Evolutionary conservation across 768 basidiomycete species (phyloP).

Genomic region (Tylopilus sp.): DNA sequence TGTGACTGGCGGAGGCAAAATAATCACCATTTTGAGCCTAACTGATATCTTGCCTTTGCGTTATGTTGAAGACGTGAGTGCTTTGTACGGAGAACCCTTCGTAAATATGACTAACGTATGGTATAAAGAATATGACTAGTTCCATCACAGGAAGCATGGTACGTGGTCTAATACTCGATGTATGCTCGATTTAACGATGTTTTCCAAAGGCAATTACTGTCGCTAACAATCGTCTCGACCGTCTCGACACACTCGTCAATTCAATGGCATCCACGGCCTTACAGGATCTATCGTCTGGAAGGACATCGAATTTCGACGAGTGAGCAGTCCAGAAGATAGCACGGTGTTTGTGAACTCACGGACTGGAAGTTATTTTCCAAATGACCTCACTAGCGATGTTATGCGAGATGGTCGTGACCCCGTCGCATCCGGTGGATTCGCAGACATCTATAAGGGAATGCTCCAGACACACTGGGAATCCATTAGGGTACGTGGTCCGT

Average conservation of each 20-base stretch:
- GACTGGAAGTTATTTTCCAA: background rate
- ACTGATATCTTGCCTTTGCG: constrained; percentile 2
- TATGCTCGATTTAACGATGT: background rate
- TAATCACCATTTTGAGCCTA: constrained; percentile 1
- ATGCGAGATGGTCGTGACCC: constrained; percentile 11
- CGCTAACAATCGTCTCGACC: background rate
- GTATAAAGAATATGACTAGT: background rate
- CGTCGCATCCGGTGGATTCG: constrained; percentile 13
- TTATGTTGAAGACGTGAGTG: constrained; percentile 8
- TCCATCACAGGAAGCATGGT: background rate
- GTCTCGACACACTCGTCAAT: background rate
- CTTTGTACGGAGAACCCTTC: too few species aligned
- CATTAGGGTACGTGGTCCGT: background rate
- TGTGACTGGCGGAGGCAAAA: constrained; percentile 1
- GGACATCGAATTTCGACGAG: background rate
- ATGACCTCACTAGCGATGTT: constrained; percentile 8
- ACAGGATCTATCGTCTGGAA: background rate
- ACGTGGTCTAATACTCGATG: background rate
- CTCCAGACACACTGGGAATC: constrained; percentile 6
- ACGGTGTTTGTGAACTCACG: background rate
- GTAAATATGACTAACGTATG: background rate
- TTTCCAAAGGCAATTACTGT: background rate
- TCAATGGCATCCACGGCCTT: background rate
- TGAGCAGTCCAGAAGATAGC: constrained; percentile 5
- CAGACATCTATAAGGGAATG: constrained; percentile 16